Base-by-base conservation (phyloP, 2,329 filamentous ascomycete species). In the Talaromyces sp. region DNA sequence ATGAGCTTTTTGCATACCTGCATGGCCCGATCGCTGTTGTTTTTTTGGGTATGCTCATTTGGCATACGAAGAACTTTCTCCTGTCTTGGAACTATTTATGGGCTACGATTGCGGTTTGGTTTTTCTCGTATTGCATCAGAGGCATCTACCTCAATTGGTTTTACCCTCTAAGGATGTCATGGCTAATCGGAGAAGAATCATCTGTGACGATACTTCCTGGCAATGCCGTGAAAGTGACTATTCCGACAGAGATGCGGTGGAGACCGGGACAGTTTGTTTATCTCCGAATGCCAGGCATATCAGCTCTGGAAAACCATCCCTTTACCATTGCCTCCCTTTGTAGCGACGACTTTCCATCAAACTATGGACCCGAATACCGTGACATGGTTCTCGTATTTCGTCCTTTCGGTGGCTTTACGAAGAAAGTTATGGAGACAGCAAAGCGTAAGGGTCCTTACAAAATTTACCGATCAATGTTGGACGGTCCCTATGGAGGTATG, bases 401-500 rank as follows among this genome's bases (percentile, higher is more conserved):
- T 63, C 93, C 95, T 0, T 96, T 95, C 67, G 86, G 88, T 16
- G 93, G 93, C 1, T 98, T 98, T 73, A 98, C 93, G 0, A 86
- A 88, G 57, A 89, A 88, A 70, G 91, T 96, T 0, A 82, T 95
- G n/a, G 83, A 93, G 48, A 93, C 88, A 0, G 90, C 92, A 1
- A 83, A 96, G 46, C 87, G 91, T 63, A 91, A 95, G 69, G 92
- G 92, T 0, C 93, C 92, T 0, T 93, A 92, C 78, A 91, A 95
- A 73, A 96, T 92, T 0, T 97, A 96, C 72, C 87, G 92, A 12
- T 92, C 93, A 1, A 96, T 96, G 72, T 81, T 98, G 4, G 93
- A 98, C 71, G 93, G 93, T 0, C 95, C 95, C 0, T 98, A 98
- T 67, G 95, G 95, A 60, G 93, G 93, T 62, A 96, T 96, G 91